These are phyloP conservation scores for Beauveria brongniartii DNA, from an alignment of 2,329 filamentous ascomycete species.

Conservation along the genomic window DNA sequence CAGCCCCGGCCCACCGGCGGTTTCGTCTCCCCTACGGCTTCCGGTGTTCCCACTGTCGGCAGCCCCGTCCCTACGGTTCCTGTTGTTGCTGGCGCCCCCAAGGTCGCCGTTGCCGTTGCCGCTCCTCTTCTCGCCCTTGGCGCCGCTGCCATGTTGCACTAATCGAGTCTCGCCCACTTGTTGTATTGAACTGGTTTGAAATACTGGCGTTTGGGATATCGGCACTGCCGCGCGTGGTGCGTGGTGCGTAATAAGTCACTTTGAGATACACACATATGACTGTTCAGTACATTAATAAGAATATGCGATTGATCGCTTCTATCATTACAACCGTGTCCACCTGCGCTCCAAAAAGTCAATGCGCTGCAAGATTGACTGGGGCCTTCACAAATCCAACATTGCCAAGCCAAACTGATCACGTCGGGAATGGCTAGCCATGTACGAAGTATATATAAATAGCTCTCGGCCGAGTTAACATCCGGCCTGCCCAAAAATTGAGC, in stretches of 20 bases:
- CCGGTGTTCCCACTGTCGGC: not conserved
- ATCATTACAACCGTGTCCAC: not conserved
- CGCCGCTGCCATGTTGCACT: conserved; percentile 5
- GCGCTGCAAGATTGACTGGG: not conserved
- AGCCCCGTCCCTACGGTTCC: not conserved
- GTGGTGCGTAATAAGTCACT: not conserved
- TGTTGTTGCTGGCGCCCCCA: not conserved
- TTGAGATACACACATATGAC: not conserved
- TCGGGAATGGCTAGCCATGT: not conserved
- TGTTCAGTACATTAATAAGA: conserved; percentile 4
- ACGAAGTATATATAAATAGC: no score
- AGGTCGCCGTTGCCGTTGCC: not conserved
- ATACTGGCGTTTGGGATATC: conserved; percentile 1
- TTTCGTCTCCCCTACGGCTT: conserved; percentile 4
- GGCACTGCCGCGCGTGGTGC: not conserved
- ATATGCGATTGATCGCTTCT: not conserved
- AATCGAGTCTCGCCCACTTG: not conserved
- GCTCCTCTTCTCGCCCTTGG: conserved; percentile 5
- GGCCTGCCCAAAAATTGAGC: not conserved
- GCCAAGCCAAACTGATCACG: not conserved
- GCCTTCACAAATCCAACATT: not conserved
- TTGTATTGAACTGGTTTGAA: not conserved
- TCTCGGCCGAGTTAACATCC: not conserved
- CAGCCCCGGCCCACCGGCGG: conserved; percentile 3
- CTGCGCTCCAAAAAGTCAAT: not conserved